A percentile compares a stretch with the other conserved stretches of the same genome.
Evolutionary conservation across 2,329 filamentous ascomycete genomes (phyloP).

Genomic region (Epichloe scottii): DNA sequence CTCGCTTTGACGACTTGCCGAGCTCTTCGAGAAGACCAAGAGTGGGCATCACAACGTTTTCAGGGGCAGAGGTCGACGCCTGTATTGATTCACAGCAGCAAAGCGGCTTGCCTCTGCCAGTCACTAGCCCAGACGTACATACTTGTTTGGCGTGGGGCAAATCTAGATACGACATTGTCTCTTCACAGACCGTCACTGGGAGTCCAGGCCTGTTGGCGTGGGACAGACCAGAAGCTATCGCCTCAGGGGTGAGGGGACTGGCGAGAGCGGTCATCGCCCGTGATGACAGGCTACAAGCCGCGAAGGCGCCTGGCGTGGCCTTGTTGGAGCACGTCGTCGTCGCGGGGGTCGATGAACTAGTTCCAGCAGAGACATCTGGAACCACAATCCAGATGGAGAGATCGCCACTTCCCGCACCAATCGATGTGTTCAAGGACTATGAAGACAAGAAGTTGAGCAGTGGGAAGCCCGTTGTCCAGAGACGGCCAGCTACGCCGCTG

Average conservation of each 20-base stretch:
- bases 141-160: conserved; percentile 37
- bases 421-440: neutral
- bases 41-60: conserved; percentile 35
- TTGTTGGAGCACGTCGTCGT: conserved; percentile 26
- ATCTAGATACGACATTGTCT: conserved; percentile 29
- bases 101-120: conserved; percentile 10
- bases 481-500: neutral
- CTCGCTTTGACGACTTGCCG: conserved; percentile 17
- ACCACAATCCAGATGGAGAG: conserved; percentile 2
- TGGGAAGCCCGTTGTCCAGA: neutral
- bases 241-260: conserved; percentile 27
- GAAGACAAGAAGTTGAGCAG: neutral
- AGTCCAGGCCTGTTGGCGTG: conserved; percentile 33
- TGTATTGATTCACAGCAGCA: neutral
- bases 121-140: conserved; percentile 20
- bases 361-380: conserved; percentile 10
- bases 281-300: conserved; percentile 25
- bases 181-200: conserved; percentile 26
- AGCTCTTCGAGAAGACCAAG: conserved; percentile 20
- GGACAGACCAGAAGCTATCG: conserved; percentile 35
- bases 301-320: conserved; percentile 13
- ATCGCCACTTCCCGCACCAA: neutral
- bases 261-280: conserved; percentile 24
- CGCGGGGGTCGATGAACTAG: conserved; percentile 9
- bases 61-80: conserved; percentile 18